Conservation (phyloP, 108 stramenopile species). For the Cyclotella atomus region DNA sequence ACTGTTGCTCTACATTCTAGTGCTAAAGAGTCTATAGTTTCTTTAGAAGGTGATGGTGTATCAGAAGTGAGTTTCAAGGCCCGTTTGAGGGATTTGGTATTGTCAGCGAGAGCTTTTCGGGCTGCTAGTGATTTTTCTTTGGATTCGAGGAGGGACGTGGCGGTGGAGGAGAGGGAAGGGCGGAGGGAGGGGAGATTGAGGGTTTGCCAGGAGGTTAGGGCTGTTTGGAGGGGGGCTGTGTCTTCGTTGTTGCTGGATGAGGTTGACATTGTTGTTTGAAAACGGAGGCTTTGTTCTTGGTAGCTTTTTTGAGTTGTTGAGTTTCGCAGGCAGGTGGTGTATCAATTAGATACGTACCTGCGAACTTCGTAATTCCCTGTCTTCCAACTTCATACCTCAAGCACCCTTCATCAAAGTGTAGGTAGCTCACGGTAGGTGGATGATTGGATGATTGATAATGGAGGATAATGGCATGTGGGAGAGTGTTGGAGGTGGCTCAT, state of each 20-base stretch:
- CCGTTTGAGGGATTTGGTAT: constrained; percentile 79
- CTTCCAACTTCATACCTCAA: no score
- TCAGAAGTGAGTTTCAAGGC: constrained; percentile 63
- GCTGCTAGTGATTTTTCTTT: constrained; percentile 64
- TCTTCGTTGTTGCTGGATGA: no score
- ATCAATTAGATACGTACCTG: no score
- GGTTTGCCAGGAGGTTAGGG: constrained; percentile 56
- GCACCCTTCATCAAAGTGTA: no score
- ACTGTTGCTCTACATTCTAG: constrained; percentile 66
- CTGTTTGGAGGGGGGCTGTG: constrained; percentile 51
- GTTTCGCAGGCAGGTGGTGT: no score
- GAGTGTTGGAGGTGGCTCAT: no score
- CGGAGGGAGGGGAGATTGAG: constrained; percentile 59
- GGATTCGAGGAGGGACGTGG: constrained; percentile 51
- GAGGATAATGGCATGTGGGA: no score
- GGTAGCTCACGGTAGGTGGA: no score
- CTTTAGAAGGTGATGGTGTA: background rate
- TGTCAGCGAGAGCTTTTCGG: constrained; percentile 77
- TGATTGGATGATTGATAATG: no score
- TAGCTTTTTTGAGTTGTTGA: background rate
- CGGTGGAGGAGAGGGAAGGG: constrained; percentile 54
- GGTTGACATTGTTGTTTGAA: background rate
- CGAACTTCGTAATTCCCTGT: no score
- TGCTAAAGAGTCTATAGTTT: constrained; percentile 37
- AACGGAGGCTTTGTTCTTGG: background rate